Percentiles rank a stretch among this genome's conserved stretches.
These are phyloP conservation scores for Rhexocercosporidium sp. DNA, from an alignment of 2,329 filamentous ascomycete genomes.

Conservation along the genomic window DNA sequence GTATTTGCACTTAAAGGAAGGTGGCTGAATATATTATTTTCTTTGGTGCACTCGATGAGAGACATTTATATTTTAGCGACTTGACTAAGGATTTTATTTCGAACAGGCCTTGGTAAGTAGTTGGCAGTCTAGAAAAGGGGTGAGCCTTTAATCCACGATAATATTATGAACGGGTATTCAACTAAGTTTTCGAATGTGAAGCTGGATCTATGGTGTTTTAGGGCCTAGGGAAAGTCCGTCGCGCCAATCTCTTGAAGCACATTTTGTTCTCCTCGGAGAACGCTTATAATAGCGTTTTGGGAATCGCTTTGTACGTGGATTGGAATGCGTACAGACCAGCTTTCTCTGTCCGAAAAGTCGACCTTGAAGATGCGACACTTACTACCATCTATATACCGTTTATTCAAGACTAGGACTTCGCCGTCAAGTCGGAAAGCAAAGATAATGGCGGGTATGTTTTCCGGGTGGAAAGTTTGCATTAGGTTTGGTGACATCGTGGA, in stretches of 20 bases:
- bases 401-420: conserved; percentile 10
- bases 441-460: conserved; percentile 13
- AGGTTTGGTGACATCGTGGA: neutral
- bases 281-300: conserved; percentile 7
- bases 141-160: neutral
- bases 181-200: neutral
- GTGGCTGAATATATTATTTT: neutral
- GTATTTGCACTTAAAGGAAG: neutral
- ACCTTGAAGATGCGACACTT: conserved; percentile 9
- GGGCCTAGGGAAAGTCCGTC: conserved; percentile 4
- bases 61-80: neutral
- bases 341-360: conserved; percentile 10
- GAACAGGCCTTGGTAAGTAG: neutral
- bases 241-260: conserved; percentile 14
- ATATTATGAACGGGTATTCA: neutral
- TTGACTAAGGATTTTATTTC: neutral
- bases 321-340: conserved; percentile 12
- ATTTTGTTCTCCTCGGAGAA: conserved; percentile 13
- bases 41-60: neutral
- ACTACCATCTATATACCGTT: conserved; percentile 12
- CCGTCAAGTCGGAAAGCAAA: conserved; percentile 11
- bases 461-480: conserved; percentile 11
- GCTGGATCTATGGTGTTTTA: neutral
- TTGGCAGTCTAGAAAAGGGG: neutral
- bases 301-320: conserved; percentile 12